Evolutionary conservation across 495 filamentous ascomycete genomes (phyloP).

Genomic region (Coniosporium apollinis): DNA sequence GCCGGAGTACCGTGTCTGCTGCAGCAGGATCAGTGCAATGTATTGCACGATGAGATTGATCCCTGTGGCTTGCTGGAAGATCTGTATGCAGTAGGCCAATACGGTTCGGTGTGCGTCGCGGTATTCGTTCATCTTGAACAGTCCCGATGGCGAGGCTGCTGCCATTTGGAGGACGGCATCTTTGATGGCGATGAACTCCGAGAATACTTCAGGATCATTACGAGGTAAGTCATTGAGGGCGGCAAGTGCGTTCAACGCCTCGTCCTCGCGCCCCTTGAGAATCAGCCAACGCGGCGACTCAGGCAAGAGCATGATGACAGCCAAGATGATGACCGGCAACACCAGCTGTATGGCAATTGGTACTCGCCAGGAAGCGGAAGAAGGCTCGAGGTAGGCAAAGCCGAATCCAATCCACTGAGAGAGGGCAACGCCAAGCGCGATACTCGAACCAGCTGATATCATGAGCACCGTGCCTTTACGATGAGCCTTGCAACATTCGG

Average conservation of each 20-base stretch:
- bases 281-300: constrained; percentile 66
- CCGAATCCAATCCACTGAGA: constrained; percentile 65
- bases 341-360: constrained; percentile 58
- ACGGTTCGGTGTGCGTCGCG: constrained; percentile 55
- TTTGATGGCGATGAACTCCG: constrained; percentile 55
- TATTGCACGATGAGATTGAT: constrained; percentile 70
- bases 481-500: constrained; percentile 59
- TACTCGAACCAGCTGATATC: constrained; percentile 52
- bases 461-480: constrained; percentile 62
- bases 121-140: constrained; percentile 56
- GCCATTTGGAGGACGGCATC: constrained; percentile 56
- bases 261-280: constrained; percentile 47
- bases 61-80: constrained; percentile 61
- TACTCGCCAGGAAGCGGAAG: constrained; percentile 54
- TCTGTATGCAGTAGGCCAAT: constrained; percentile 52
- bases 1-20: constrained; percentile 36
- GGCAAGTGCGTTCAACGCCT: constrained; percentile 44
- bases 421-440: constrained; percentile 55
- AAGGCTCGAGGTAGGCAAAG: constrained; percentile 44
- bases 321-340: constrained; percentile 44
- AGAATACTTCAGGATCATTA: constrained; percentile 38
- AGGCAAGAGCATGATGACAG: constrained; percentile 45
- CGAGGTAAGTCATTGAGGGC: constrained; percentile 38
- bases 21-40: constrained; percentile 44
- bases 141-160: constrained; percentile 40